These are phyloP conservation scores for Botrytis medusae DNA, from an alignment of 2,329 filamentous ascomycete genomes.

Conservation along the genomic window DNA sequence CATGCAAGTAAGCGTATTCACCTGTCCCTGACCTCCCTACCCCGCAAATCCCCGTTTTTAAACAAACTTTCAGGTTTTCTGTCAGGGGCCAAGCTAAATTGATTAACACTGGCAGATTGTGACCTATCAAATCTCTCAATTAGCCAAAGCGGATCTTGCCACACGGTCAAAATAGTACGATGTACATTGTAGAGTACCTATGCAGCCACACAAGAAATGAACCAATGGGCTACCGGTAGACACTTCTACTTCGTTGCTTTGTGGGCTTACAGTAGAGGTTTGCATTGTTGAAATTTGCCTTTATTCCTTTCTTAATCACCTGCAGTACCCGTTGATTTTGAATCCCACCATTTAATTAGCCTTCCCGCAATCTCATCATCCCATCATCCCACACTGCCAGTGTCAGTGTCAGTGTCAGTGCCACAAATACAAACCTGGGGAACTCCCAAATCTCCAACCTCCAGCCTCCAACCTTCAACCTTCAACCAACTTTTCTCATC, in stretches of 20 bases:
- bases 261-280: neutral
- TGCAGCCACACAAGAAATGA: neutral
- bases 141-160: neutral
- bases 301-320: neutral
- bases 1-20: conserved; percentile 1
- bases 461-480: neutral
- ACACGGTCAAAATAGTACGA: neutral
- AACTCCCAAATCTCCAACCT: neutral
- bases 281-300: neutral
- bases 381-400: neutral
- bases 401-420: neutral
- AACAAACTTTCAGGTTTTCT: conserved; percentile 1
- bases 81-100: conserved; percentile 18
- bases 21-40: conserved; percentile 4
- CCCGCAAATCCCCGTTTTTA: neutral
- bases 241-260: too few relatives aligned
- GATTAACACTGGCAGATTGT: neutral
- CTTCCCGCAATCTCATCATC: neutral
- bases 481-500: neutral
- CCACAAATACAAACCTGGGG: neutral
- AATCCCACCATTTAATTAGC: neutral
- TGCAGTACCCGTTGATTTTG: neutral
- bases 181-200: neutral
- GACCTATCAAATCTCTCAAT: neutral
- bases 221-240: neutral